Evolutionary conservation across 2,329 filamentous ascomycete genomes (phyloP), one percentile per base, ranked within the genome.

Genomic region (Epichloe sibirici): DNA sequence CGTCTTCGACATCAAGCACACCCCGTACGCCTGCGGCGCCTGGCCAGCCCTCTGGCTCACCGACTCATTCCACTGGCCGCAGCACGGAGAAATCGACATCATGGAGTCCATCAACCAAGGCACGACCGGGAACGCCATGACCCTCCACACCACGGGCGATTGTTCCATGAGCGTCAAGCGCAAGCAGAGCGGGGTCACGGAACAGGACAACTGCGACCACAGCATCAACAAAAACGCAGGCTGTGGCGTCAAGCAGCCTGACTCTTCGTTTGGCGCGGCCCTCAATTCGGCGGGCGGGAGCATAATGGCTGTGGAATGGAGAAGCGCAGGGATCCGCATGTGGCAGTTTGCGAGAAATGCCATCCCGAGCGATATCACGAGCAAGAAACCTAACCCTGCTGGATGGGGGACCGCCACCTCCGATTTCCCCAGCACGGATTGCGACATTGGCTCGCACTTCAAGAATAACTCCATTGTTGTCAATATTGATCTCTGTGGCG

Each of bases 41-140:
- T 86, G 79, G 83, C 79, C 81, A 2, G 75, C 83, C 0, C 72
- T 87, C 11, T 86, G 83, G 83, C 70, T 86, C 6, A 72, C 74
- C 0, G 83, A 86, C 62, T 68, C 72, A 1, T 66, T 63, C 58
- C 75, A 82, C 66, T 83, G 82, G 83, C 82, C 83, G 3, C 58
- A 63, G 5, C 73, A 84, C 57, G 82, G 82, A 54, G 83, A 86
- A 64, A 83, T 84, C 55, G 81, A 83, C 62, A 61, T 83, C 25
- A 73, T 84, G 64, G 81, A 83, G 63, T 71, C 78, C 8, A 72
- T 74, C 51, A 83, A 84, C 64, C 64, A 72, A 48, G 79, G 69
- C 40, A 67, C 65, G 2, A 65, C 71, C 15, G 80, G 81, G 35
- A 83, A 82, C 61, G 70, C 74, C 56, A 74, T 83, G 66, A 78